phyloP scores from a whole-genome alignment of 2,329 filamentous ascomycete species.

The Stachybotrys elegans region DNA sequence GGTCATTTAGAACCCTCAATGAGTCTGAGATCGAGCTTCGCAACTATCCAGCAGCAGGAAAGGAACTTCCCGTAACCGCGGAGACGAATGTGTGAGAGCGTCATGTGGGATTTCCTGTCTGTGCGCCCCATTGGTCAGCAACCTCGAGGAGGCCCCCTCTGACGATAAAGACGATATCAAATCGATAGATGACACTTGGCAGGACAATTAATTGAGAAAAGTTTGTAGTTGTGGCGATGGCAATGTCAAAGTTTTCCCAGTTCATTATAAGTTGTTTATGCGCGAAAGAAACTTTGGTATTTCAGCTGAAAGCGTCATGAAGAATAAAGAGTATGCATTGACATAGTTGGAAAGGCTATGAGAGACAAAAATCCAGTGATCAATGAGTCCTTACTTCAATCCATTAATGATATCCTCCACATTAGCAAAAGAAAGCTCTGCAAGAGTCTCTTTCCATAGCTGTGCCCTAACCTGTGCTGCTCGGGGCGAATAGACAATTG shows the following conservation, averaged over 20 bases:
- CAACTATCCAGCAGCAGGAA: background rate
- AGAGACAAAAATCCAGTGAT: background rate
- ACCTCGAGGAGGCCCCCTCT: background rate
- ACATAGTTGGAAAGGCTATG: background rate
- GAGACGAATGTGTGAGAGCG: background rate
- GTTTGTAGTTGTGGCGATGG: no score
- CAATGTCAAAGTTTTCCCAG: no score
- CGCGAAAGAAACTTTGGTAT: no score
- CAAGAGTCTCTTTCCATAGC: background rate
- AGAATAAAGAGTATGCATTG: background rate
- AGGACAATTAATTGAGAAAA: no score
- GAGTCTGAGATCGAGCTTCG: background rate
- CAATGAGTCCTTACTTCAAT: background rate
- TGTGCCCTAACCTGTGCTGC: background rate
- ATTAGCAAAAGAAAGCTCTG: background rate
- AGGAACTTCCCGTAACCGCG: background rate
- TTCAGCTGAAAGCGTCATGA: background rate
- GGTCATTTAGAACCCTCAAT: background rate
- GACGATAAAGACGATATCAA: background rate
- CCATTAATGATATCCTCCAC: background rate
- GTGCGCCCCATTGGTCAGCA: no score
- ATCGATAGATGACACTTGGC: background rate
- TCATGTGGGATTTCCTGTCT: no score
- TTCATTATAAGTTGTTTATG: no score
- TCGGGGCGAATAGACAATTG: background rate